Base-by-base conservation (phyloP, 108 stramenopile genomes). In the Cyclotella baltica region DNA sequence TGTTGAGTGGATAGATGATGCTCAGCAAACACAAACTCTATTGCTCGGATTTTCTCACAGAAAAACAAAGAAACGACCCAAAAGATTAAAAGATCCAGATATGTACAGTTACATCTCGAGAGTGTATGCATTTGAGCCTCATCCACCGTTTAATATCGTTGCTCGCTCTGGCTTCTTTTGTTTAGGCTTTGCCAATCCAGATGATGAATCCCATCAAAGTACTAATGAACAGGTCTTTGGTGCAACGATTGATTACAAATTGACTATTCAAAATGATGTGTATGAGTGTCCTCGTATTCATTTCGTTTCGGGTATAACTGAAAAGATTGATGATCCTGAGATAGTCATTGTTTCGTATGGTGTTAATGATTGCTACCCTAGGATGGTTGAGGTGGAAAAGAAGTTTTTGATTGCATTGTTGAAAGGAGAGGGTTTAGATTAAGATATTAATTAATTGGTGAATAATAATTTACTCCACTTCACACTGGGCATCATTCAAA, bases 341-440 rank as follows among this genome's bases (percentile, higher is more conserved):
- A 81, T 64, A 23, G 77, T 76, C 59, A 76, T 85, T n/a, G 27
- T 85, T 31, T 72, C 75, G 1, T 85, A 85, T 57, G 84, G 84
- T 5, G 76, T 85, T 16, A 85, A 85, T 36, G 84, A 85, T 59
- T 85, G 84, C 34, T 85, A 85, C 51, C 84, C 84, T 22, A 70
- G 80, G 43, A 85, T 85, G 84, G 37, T 85, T 15, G 77, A 74
- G 55, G 64, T 85, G 16, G 29, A 73, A 20, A 84, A 80, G 48
- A 40, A 72, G 30, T 83, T 83, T 59, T 69, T 83, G 18, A 57
- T 83, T 48, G 64, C 64, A 30, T 76, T 83, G 65, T 47, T 83
- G 64, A 71, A 56, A 50, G 63, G 63, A n/a, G n/a, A n/a, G n/a
- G n/a, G n/a, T n/a, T n/a, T n/a, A n/a, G n/a, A n/a, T n/a, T n/a